Percentiles rank a stretch among this genome's conserved stretches.
phyloP scores from a whole-genome alignment of 2,329 filamentous ascomycete species.

The Diaporthe aspalathi region DNA sequence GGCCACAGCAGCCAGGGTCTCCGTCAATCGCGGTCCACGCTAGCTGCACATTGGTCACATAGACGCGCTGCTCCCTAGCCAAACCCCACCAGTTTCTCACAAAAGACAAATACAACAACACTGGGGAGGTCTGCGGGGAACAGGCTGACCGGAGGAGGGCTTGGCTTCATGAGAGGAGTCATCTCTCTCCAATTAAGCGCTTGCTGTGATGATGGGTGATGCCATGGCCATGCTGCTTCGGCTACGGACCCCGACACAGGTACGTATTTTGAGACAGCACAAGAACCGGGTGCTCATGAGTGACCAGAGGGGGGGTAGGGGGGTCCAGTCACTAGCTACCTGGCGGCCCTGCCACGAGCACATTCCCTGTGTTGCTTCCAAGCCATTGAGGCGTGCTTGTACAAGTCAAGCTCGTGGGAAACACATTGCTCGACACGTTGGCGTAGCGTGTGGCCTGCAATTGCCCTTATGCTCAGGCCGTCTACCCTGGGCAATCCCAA shows the following conservation, averaged over 20 bases:
- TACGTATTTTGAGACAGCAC: neutral
- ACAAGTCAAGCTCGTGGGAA: conserved; percentile 52
- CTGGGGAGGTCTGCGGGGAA: conserved; percentile 3
- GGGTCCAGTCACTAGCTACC: conserved; percentile 27
- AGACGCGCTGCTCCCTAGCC: conserved; percentile 18
- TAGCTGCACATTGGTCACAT: conserved; percentile 27
- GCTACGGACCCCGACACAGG: conserved; percentile 8
- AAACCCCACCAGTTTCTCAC: conserved; percentile 37
- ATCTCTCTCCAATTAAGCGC: neutral
- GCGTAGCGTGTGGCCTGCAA: conserved; percentile 50
- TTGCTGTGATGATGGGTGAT: neutral
- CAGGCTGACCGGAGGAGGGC: neutral
- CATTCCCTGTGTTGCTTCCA: conserved; percentile 51
- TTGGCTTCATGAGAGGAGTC: neutral
- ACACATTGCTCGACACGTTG: conserved; percentile 51
- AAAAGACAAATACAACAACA: conserved; percentile 9
- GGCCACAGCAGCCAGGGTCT: conserved; percentile 27
- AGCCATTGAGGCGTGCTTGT: conserved; percentile 55
- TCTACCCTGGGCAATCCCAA: conserved; percentile 44
- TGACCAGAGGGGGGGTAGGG: neutral
- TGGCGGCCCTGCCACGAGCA: conserved; percentile 41
- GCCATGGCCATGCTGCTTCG: conserved; percentile 4
- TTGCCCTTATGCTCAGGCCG: conserved; percentile 47
- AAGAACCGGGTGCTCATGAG: neutral
- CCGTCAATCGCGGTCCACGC: neutral